Evolutionary conservation across 1,284 basidiomycete genomes (phyloP).

Genomic region (Cryptococcus jaspeensis): DNA sequence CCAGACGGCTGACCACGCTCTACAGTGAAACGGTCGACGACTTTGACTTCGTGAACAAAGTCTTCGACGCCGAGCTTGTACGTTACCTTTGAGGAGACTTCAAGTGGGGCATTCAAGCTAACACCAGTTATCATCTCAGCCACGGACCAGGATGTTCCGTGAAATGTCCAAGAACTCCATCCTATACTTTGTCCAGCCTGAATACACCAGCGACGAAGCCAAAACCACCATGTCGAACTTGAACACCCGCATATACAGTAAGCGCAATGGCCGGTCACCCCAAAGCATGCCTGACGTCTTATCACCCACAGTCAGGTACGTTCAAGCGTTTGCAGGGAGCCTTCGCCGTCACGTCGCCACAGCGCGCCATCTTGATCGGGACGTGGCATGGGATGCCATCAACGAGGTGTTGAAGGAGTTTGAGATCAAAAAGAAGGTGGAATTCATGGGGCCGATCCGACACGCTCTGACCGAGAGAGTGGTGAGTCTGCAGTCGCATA

Average conservation of each 20-base stretch:
- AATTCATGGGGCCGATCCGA: conserved; percentile 68
- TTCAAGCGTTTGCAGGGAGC: conserved; percentile 27
- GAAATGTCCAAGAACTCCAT: conserved; percentile 67
- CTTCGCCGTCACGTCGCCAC: conserved; percentile 2
- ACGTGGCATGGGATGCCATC: conserved; percentile 53
- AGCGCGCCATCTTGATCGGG: conserved; percentile 11
- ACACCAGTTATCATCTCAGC: conserved; percentile 52
- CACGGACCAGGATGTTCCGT: conserved; percentile 65
- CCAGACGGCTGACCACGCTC: neutral
- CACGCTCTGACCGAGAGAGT: conserved; percentile 76
- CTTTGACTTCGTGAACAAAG: conserved; percentile 35
- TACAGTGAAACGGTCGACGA: conserved; percentile 38
- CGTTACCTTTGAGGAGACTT: conserved; percentile 12
- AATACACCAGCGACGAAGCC: conserved; percentile 60
- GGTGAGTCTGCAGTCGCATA: conserved; percentile 53
- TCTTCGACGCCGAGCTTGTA: conserved; percentile 49
- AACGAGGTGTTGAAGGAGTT: conserved; percentile 54
- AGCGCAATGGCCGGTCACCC: conserved; percentile 1
- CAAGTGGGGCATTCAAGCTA: neutral
- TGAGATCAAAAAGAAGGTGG: conserved; percentile 55
- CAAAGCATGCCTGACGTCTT: neutral
- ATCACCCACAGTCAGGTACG: conserved; percentile 8
- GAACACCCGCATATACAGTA: conserved; percentile 47
- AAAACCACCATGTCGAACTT: conserved; percentile 58
- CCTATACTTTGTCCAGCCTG: conserved; percentile 73